phyloP scores from a whole-genome alignment of 768 basidiomycete species.

The Phanerochaete carnosa region DNA sequence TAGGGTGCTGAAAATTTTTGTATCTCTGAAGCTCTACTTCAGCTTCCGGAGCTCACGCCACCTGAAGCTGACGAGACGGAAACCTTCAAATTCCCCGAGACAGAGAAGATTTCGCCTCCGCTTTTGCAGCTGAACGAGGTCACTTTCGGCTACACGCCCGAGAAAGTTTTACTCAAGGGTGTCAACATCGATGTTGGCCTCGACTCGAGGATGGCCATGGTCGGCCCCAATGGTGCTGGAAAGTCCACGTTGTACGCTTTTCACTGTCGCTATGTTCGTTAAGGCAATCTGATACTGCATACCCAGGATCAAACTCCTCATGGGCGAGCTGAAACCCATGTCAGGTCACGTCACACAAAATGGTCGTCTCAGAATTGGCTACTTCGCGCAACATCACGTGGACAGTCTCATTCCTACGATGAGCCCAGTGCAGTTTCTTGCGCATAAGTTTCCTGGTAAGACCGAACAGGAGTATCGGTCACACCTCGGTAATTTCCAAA shows the following conservation, averaged over 20 bases:
- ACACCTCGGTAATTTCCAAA: constrained; percentile 97
- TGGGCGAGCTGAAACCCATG: constrained; percentile 73
- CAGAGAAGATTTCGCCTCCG: constrained; percentile 97
- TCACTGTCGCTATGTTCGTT: neutral
- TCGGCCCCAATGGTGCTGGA: constrained; percentile 93
- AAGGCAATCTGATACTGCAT: neutral
- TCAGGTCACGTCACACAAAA: constrained; percentile 85
- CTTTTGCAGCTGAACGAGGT: constrained; percentile 89
- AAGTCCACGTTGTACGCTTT: constrained; percentile 81
- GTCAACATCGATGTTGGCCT: constrained; percentile 90
- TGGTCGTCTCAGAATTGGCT: constrained; percentile 84
- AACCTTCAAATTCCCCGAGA: constrained; percentile 94
- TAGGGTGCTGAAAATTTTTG: neutral
- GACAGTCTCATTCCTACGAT: constrained; percentile 82
- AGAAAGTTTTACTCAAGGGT: constrained; percentile 71
- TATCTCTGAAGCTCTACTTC: no score
- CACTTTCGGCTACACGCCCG: constrained; percentile 80
- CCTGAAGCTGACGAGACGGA: constrained; percentile 93
- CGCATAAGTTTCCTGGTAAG: constrained; percentile 88
- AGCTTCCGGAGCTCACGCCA: constrained; percentile 91
- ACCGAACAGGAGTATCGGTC: constrained; percentile 93
- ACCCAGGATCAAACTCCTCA: constrained; percentile 86
- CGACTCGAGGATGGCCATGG: constrained; percentile 94
- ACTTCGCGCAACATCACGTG: constrained; percentile 96
- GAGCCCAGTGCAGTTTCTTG: constrained; percentile 93